Percentiles rank a stretch among this genome's conserved stretches.
These are phyloP conservation scores for Cercospora sp. DNA, from an alignment of 2,329 filamentous ascomycete genomes.

Conservation along the genomic window DNA sequence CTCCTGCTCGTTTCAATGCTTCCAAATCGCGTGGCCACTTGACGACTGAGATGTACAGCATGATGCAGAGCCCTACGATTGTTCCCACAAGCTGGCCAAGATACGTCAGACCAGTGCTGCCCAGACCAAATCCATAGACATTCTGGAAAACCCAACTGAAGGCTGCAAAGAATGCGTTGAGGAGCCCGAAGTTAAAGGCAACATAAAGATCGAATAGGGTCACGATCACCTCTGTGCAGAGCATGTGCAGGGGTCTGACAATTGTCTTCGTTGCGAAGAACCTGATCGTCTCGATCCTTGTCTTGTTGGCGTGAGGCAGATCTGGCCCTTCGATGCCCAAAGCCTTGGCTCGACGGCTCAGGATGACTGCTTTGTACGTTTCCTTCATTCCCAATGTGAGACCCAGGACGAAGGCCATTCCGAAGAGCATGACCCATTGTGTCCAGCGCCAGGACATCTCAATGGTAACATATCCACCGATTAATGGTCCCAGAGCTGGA, in stretches of 20 bases:
- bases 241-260: slow-evolving; percentile 34
- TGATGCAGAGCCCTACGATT: slow-evolving; percentile 16
- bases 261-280: slow-evolving; percentile 22
- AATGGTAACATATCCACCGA: slow-evolving; percentile 38
- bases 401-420: slow-evolving; percentile 28
- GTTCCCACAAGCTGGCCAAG: slow-evolving; percentile 28
- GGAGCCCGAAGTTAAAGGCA: slow-evolving; percentile 29
- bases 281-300: neutral
- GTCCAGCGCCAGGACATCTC: slow-evolving; percentile 39
- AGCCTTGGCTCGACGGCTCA: slow-evolving; percentile 31
- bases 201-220: slow-evolving; percentile 27
- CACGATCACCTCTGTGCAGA: slow-evolving; percentile 38
- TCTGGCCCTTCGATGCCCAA: slow-evolving; percentile 22
- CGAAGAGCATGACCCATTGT: slow-evolving; percentile 36
- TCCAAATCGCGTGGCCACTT: slow-evolving; percentile 7
- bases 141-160: slow-evolving; percentile 29
- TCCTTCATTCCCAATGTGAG: slow-evolving; percentile 38
- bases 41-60: slow-evolving; percentile 10
- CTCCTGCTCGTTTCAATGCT: neutral
- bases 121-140: slow-evolving; percentile 29
- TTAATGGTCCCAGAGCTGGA: slow-evolving; percentile 17
- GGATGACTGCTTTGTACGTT: slow-evolving; percentile 37
- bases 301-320: neutral
- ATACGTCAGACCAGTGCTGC: slow-evolving; percentile 29
- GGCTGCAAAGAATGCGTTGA: slow-evolving; percentile 31